Base-by-base conservation (phyloP, 2,329 filamentous ascomycete genomes). In the Penicillium hesseltinei region DNA sequence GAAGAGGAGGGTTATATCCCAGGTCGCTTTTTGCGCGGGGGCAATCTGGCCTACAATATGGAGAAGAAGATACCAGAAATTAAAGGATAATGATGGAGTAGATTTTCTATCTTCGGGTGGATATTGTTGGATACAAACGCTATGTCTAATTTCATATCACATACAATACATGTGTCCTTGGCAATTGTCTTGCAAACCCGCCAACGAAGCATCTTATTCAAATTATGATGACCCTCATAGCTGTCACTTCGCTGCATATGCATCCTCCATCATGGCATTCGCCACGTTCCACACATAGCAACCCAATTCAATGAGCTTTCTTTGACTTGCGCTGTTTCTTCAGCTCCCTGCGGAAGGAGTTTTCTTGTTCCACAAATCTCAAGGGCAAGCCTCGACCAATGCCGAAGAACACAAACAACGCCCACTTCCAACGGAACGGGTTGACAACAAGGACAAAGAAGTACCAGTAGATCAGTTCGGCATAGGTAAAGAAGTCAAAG, bases 361-460 rank as follows among this genome's bases (percentile, higher is more conserved):
- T 83, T 75, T 95, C 91, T 17, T 82, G 77, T 62, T 83, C 77
- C 0, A 93, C 86, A 27, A 94, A 78, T 15, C 77, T 79, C 72
- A 83, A 80, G 0, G 91, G 91, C 46, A 94, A 69, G 21, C 78
- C 79, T 43, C 83, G 80, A 0, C 89, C 90, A 31, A 93, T 71
- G 0, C 91, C 91, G 58, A 88, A 88, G 66, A 95, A 87, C 17
- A 95, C 90, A 70, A 95, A 95, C 0, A 87, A 71, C 0, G 88
- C 89, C 91, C 91, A 95, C 78, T 95, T 95, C 90, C 91, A 95
- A 9, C 91, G 79, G 73, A 95, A 95, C 0, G 91, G 91, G 69
- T 95, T 95, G 66, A 94, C 82, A 5, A 82, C 77, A 42, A 93
- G 85, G 56, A 88, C 88, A 68, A 94, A 95, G 6, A 85, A 71